Base-by-base conservation (phyloP, 306 rosid genomes). In the Vachellia collinsii region DNA sequence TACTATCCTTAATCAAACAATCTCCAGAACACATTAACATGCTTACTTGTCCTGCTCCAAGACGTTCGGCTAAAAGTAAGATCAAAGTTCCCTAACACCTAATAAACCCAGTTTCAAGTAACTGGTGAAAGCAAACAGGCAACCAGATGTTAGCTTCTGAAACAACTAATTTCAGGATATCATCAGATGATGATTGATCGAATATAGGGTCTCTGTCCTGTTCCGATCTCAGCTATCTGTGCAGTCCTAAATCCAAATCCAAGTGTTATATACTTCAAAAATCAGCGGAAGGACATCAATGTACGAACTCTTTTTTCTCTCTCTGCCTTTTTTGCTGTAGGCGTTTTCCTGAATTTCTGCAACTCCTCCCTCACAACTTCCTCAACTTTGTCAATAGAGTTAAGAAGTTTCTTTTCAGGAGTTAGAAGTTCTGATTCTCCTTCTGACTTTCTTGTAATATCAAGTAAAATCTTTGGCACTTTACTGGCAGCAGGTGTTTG, bases 261-360 rank as follows among this genome's bases (percentile, higher is more conserved):
- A 61, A 61, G 38, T 11, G 37, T 11, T 61, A 61, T 61, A 25
- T 61, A 10, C 67, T 23, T 4, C 37, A 29, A 25, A 61, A 80
- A 72, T 91, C 87, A 95, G 76, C 99, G 92, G 94, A 95, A 90
- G 1, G 99, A 89, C 99, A 91, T 91, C 86, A 95, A 82, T 0
- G 94, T 93, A 0, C 86, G 84, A 7, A 95, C 91, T 14, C 85
- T 80, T 72, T 86, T 92, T 38, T 91, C 90, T 50, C 97, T 88
- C 84, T 93, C 99, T 0, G 92, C 97, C 71, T 79, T 93, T 82
- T 89, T 93, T 0, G 98, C 98, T 1, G 79, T 78, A 0, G 98
- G 96, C 0, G 99, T 95, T 53, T 85, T 84, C 81, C 84, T 88
- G 41, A 93, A 83, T 62, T 85, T 93, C 82, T 86, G 86, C 25